Evolutionary conservation across 257 asterid genomes (phyloP).

Genomic region (Ilex asprella): DNA sequence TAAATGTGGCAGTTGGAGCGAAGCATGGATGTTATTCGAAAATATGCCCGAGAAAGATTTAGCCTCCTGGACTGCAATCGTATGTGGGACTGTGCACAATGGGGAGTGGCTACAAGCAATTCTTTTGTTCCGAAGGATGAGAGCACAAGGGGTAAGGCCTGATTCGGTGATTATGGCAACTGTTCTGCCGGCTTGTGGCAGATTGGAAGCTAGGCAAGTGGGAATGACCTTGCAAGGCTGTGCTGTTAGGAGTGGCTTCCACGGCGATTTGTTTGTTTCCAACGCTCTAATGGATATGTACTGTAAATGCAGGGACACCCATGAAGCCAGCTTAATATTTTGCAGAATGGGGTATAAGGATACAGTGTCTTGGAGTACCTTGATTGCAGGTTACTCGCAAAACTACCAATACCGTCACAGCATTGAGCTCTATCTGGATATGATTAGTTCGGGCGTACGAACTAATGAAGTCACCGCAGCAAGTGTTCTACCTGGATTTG

Average conservation of each 20-base stretch:
- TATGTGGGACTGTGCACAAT: constrained; percentile 24
- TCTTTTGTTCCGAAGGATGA: constrained; percentile 22
- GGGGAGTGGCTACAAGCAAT: constrained; percentile 21
- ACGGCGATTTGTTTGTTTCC: constrained; percentile 25
- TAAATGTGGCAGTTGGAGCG: constrained; percentile 35
- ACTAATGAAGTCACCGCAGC: constrained; percentile 19
- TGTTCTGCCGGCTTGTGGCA: constrained; percentile 27
- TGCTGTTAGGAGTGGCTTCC: constrained; percentile 28
- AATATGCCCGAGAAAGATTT: constrained; percentile 31
- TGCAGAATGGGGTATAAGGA: constrained; percentile 26
- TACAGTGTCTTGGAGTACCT: constrained; percentile 29
- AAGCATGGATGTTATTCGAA: constrained; percentile 26
- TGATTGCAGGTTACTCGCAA: constrained; percentile 32
- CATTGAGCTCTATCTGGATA: constrained; percentile 23
- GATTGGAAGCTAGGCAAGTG: constrained; percentile 13
- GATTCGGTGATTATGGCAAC: constrained; percentile 30
- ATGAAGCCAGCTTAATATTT: constrained; percentile 16
- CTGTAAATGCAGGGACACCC: constrained; percentile 30
- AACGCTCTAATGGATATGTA: constrained; percentile 35
- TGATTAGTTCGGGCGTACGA: constrained; percentile 15
- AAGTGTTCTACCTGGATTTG: constrained; percentile 28
- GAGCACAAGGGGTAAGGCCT: constrained; percentile 17
- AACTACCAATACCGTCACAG: constrained; percentile 18
- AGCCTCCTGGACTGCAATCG: constrained; percentile 34
- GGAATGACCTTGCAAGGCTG: constrained; percentile 29